Conservation (phyloP, 129 eudicot species). For the Flaveria sonorensis region DNA sequence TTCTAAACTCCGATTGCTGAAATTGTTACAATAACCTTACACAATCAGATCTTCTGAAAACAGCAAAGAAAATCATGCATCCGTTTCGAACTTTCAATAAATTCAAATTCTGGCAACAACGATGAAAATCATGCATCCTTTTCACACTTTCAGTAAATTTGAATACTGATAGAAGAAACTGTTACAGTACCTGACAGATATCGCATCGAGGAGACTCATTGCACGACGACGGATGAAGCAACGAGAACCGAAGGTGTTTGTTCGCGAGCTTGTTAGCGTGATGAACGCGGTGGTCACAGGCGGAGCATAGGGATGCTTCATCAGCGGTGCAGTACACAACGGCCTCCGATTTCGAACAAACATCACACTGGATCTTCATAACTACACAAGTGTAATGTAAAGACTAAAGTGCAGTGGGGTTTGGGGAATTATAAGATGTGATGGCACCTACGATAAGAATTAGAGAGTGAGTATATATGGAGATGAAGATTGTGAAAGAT, state of each 20-base stretch:
- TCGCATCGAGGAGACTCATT: constrained; percentile 70
- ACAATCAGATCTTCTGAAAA: not conserved
- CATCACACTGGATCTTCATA: constrained; percentile 94
- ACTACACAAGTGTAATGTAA: not conserved
- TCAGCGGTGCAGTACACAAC: constrained; percentile 77
- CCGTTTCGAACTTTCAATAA: not conserved
- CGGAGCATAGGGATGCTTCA: constrained; percentile 79
- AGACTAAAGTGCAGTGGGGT: constrained; percentile 10
- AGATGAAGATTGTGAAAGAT: not conserved
- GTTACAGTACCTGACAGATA: constrained; percentile 68
- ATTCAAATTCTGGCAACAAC: not conserved
- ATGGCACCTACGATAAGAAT: constrained; percentile 15
- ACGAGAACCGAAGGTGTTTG: constrained; percentile 66
- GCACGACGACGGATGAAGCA: constrained; percentile 52
- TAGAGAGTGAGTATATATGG: constrained; percentile 2
- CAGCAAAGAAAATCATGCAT: not conserved
- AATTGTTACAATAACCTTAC: not conserved
- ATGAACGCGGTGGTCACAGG: constrained; percentile 76
- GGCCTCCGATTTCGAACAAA: constrained; percentile 72
- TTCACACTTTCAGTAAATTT: not conserved
- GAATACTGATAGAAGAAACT: not conserved
- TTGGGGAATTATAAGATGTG: constrained; percentile 32
- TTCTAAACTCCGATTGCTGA: not conserved
- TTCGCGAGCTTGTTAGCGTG: constrained; percentile 89
- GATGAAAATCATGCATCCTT: not conserved